Evolutionary conservation across 257 asterid species (phyloP), one percentile per base, ranked within the genome.

Genomic region (Gentiana dahurica): DNA sequence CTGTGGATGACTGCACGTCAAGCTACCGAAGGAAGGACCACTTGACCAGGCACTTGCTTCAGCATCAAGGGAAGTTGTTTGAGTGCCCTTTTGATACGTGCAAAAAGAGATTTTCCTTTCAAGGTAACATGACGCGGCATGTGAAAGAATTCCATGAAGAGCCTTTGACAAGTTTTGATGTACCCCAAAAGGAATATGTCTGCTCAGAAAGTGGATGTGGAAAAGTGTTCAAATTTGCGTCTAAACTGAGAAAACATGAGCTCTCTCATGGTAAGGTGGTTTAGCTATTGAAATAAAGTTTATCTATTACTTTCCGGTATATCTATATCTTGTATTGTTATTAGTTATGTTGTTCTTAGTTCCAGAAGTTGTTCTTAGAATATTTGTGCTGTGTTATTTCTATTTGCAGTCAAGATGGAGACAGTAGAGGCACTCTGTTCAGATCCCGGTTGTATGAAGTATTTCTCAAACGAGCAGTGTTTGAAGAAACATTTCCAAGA

Each of bases 11-110:
- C 57, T 92, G 97, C 65, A 75, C 79, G 6, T 75, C 91, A 45
- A 85, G 89, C 62, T 92, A 81, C 66, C 71, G 97, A 61, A 78
- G 98, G 66, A 87, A 85, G 62, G 98, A 85, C 55, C 98, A 87
- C 76, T 65, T 91, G 68, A 80, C 71, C 1, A 65, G 95, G 49
- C 98, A 91, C 67, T 58, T 91, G 66, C 80, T 87, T 70, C 94
- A 70, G 61, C 97, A 91, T 77, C 73, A 83, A 69, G 95, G 94
- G 47, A 91, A 79, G 65, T 65, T 85, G 61, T 85, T 85, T 57
- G 73, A 73, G 41, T 91, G 97, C 55, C 76, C 89, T 6, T 49
- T 70, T 36, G 84, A 74, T 64, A 65, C 62, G 55, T 91, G 97
- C 64, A 71, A 75, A 32, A 12, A 15, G 8, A 73, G 63, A 33